Percentiles rank a stretch among this genome's conserved stretches.
Conservation (phyloP, 129 eudicot genomes). For the Chrysanthemum lavandulifolium region DNA sequence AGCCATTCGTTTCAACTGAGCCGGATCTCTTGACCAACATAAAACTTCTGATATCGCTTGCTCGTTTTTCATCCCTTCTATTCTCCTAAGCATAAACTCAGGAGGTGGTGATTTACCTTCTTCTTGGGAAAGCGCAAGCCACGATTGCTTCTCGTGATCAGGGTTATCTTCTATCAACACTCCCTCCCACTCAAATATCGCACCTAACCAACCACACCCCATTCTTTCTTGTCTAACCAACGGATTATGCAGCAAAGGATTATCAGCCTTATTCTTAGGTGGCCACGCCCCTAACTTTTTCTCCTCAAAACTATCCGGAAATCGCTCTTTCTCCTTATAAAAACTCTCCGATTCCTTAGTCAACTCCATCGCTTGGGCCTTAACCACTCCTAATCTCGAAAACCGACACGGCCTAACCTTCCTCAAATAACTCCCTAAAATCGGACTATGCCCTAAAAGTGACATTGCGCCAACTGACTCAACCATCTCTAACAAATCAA, state of each 20-base stretch:
- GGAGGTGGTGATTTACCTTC: constrained; percentile 81
- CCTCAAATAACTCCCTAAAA: constrained; percentile 31
- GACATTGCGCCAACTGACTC: constrained; percentile 62
- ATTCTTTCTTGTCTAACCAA: constrained; percentile 77
- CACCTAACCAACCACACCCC: constrained; percentile 97
- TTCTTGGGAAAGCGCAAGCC: constrained; percentile 74
- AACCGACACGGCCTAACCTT: constrained; percentile 35
- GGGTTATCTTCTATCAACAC: constrained; percentile 76
- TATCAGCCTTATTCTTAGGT: constrained; percentile 74
- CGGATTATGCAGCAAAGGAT: constrained; percentile 61
- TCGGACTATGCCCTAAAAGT: constrained; percentile 47
- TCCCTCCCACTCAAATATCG: constrained; percentile 92
- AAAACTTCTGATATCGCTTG: constrained; percentile 88
- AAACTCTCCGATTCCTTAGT: constrained; percentile 56
- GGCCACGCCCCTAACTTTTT: constrained; percentile 58
- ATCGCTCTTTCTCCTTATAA: constrained; percentile 44
- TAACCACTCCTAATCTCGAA: constrained; percentile 34
- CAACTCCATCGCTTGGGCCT: constrained; percentile 72
- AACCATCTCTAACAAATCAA: constrained; percentile 45
- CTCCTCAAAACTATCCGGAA: constrained; percentile 39
- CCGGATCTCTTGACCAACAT: constrained; percentile 86
- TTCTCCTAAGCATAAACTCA: constrained; percentile 51
- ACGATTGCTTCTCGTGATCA: constrained; percentile 77
- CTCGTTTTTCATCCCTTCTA: constrained; percentile 91
- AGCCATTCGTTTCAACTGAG: constrained; percentile 55